Percentiles rank a stretch among this genome's conserved stretches.
phyloP scores from a whole-genome alignment of 1,139 yeast genomes.

The Diutina scorzettiae region DNA sequence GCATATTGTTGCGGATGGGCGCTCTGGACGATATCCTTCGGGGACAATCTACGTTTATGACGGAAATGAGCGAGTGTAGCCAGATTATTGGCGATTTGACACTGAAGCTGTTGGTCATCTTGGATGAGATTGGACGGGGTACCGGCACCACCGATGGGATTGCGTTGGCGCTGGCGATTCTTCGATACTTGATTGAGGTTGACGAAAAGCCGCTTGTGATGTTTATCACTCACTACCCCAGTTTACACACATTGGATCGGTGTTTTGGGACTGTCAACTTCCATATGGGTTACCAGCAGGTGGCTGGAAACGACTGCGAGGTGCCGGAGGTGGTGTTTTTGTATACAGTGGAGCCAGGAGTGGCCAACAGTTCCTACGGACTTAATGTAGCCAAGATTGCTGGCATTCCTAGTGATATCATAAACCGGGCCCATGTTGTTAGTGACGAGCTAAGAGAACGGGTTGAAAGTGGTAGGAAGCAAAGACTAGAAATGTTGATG shows the following conservation, averaged over 20 bases:
- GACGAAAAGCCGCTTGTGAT: conserved; percentile 43
- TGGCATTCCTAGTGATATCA: conserved; percentile 38
- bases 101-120: conserved; percentile 40
- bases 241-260: conserved; percentile 37
- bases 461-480: neutral
- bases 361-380: conserved; percentile 60
- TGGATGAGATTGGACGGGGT: conserved; percentile 65
- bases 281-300: conserved; percentile 21
- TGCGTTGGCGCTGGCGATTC: conserved; percentile 69
- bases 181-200: conserved; percentile 45
- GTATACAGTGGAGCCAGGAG: conserved; percentile 48
- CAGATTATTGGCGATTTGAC: conserved; percentile 37
- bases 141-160: conserved; percentile 89
- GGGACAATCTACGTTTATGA: conserved; percentile 69
- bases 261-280: conserved; percentile 40
- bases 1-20: conserved; percentile 53
- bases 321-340: conserved; percentile 42
- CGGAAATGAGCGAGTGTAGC: conserved; percentile 58
- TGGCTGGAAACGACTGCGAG: conserved; percentile 10
- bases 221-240: conserved; percentile 86
- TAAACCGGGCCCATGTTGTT: conserved; percentile 28
- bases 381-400: conserved; percentile 70
- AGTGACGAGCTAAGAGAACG: neutral
- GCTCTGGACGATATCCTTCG: conserved; percentile 57
- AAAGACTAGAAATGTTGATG: neutral